phyloP scores from a whole-genome alignment of 2,329 filamentous ascomycete species.

The Cladosporium sp. region DNA sequence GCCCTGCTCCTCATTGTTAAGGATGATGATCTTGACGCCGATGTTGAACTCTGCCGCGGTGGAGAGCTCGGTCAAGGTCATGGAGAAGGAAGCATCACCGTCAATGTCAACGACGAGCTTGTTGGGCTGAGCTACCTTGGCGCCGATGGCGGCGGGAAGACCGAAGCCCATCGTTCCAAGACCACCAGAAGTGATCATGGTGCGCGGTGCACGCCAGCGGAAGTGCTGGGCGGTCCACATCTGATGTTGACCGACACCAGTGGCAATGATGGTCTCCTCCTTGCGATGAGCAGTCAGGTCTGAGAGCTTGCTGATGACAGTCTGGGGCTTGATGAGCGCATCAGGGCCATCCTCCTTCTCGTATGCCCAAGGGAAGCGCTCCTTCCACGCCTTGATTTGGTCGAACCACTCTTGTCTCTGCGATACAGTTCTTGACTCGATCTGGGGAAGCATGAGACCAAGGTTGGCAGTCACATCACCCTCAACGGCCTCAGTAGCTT shows the following conservation, averaged over 20 bases:
- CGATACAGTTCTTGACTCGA: constrained; percentile 61
- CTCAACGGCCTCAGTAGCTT: constrained; percentile 92
- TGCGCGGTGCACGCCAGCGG: constrained; percentile 86
- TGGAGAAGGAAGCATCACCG: constrained; percentile 97
- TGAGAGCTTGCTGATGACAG: constrained; percentile 86
- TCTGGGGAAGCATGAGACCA: constrained; percentile 68
- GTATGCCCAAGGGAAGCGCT: constrained; percentile 83
- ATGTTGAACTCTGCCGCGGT: constrained; percentile 96
- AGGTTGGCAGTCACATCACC: constrained; percentile 86
- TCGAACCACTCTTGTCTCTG: constrained; percentile 83
- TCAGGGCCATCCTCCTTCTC: constrained; percentile 69
- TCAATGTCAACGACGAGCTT: constrained; percentile 93
- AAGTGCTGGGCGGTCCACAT: constrained; percentile 99
- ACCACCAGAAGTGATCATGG: constrained; percentile 95
- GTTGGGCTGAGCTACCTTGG: constrained; percentile 81
- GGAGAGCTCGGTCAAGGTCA: constrained; percentile 94
- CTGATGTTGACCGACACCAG: constrained; percentile 95
- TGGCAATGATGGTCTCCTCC: constrained; percentile 81
- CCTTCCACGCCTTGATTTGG: constrained; percentile 89
- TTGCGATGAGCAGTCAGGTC: constrained; percentile 78
- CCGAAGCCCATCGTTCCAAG: constrained; percentile 96
- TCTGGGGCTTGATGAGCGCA: constrained; percentile 90
- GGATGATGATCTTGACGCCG: constrained; percentile 86
- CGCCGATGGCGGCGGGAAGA: constrained; percentile 90
- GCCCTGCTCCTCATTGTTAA: constrained; percentile 97